phyloP scores from a whole-genome alignment of 2,329 filamentous ascomycete genomes.

The Fusarium virguliforme region DNA sequence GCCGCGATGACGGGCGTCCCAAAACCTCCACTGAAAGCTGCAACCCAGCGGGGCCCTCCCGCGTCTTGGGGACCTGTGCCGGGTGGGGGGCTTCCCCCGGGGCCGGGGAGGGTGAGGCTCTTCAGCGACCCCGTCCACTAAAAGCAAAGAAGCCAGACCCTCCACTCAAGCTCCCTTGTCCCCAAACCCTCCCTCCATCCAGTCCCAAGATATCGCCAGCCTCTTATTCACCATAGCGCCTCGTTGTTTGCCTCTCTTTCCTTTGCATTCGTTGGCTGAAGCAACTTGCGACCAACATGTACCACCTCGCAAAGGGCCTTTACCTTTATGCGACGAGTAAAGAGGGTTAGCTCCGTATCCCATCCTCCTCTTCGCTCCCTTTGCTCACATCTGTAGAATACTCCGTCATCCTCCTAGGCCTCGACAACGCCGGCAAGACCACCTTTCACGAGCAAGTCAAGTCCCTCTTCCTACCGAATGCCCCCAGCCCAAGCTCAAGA shows the following conservation, averaged over 20 bases:
- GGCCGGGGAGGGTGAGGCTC: constrained; percentile 32
- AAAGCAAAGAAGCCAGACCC: constrained; percentile 19
- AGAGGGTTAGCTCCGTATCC: constrained; percentile 75
- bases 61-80: constrained; percentile 19
- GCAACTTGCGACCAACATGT: constrained; percentile 72
- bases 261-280: not conserved
- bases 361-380: constrained; percentile 20
- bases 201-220: not conserved
- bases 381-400: constrained; percentile 75
- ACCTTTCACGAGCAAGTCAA: constrained; percentile 98
- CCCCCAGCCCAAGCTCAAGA: constrained; percentile 80
- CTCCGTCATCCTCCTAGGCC: constrained; percentile 94
- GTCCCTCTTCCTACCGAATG: constrained; percentile 80
- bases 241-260: not conserved
- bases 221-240: constrained; percentile 17
- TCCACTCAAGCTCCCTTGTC: constrained; percentile 14
- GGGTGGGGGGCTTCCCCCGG: constrained; percentile 19
- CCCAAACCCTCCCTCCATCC: not conserved
- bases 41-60: constrained; percentile 32
- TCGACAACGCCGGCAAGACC: constrained; percentile 98
- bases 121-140: constrained; percentile 40
- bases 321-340: constrained; percentile 97
- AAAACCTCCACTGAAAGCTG: constrained; percentile 17
- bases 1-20: not conserved
- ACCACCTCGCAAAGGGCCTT: constrained; percentile 94